A percentile compares a stretch with the other conserved stretches of the same genome.
These are phyloP conservation scores for Hypsizygus marmoreus DNA, from an alignment of 768 basidiomycete species.

Conservation along the genomic window DNA sequence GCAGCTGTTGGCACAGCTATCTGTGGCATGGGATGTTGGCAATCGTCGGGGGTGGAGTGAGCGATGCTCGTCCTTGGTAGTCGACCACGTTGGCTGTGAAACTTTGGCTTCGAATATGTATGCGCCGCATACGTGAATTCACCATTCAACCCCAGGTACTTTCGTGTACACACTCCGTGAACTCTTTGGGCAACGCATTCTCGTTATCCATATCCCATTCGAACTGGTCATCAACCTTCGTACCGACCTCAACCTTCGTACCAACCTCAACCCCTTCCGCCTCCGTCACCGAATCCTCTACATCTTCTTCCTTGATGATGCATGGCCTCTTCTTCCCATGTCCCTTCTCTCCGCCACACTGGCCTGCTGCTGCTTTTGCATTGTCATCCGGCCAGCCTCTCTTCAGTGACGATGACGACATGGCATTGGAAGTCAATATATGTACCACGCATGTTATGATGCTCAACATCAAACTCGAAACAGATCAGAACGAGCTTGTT, in stretches of 20 bases:
- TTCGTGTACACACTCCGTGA: slow-evolving; percentile 84
- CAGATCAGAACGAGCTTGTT: slow-evolving; percentile 87
- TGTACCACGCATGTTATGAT: slow-evolving; percentile 91
- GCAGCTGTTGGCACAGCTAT: slow-evolving; percentile 35
- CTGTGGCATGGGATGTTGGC: slow-evolving; percentile 73
- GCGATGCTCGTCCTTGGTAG: slow-evolving; percentile 89
- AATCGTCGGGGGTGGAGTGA: slow-evolving; percentile 89
- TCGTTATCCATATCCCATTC: slow-evolving; percentile 94
- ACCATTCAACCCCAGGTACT: slow-evolving; percentile 85
- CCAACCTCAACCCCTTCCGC: slow-evolving; percentile 48
- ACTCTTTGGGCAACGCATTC: slow-evolving; percentile 85
- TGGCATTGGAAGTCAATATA: slow-evolving; percentile 61
- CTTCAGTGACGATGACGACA: background rate
- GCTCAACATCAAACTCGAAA: slow-evolving; percentile 95
- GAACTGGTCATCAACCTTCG: slow-evolving; percentile 95
- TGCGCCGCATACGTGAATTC: slow-evolving; percentile 79
- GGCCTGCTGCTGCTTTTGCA: slow-evolving; percentile 56
- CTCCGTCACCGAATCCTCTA: slow-evolving; percentile 30
- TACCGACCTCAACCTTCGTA: slow-evolving; percentile 82
- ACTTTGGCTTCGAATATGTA: slow-evolving; percentile 1
- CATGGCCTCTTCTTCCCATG: slow-evolving; percentile 42
- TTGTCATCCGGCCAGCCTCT: slow-evolving; percentile 19
- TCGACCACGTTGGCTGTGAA: background rate
- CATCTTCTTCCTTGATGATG: slow-evolving; percentile 43
- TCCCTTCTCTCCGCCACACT: slow-evolving; percentile 34